phyloP scores from a whole-genome alignment of 169 alveolate genomes.

The Eimeria necatrix region DNA sequence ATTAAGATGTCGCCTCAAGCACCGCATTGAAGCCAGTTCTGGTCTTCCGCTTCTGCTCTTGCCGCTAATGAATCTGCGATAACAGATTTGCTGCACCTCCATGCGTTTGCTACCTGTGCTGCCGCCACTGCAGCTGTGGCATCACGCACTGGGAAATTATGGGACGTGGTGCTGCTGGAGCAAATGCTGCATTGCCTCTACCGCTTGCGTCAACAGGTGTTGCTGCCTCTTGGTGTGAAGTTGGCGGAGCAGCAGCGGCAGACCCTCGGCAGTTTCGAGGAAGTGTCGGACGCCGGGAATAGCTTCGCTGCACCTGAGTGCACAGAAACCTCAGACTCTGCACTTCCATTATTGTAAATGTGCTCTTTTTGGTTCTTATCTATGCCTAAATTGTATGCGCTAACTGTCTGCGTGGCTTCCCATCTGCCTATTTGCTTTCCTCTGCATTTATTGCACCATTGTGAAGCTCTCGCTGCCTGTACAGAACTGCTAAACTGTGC shows the following conservation, averaged over 20 bases:
- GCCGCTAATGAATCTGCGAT: too few relatives aligned
- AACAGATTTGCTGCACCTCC: too few relatives aligned
- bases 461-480: neutral
- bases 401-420: neutral
- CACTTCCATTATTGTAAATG: neutral
- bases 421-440: neutral
- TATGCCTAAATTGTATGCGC: neutral
- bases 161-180: neutral
- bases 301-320: neutral
- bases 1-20: too few relatives aligned
- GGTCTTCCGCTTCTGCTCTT: too few relatives aligned
- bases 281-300: neutral
- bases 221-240: conserved; percentile 33
- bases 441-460: neutral
- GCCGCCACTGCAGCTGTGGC: neutral
- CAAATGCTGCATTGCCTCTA: neutral
- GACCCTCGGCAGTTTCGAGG: conserved; percentile 58
- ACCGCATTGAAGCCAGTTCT: too few relatives aligned
- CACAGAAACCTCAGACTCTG: neutral
- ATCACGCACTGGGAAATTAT: neutral
- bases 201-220: neutral
- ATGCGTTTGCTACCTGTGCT: neutral
- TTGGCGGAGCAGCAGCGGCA: conserved; percentile 6
- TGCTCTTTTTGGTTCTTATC: neutral
- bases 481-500: neutral